These are phyloP conservation scores for Coemansia sp. DNA, from an alignment of 371 early-diverging fungal genomes.

Conservation along the genomic window DNA sequence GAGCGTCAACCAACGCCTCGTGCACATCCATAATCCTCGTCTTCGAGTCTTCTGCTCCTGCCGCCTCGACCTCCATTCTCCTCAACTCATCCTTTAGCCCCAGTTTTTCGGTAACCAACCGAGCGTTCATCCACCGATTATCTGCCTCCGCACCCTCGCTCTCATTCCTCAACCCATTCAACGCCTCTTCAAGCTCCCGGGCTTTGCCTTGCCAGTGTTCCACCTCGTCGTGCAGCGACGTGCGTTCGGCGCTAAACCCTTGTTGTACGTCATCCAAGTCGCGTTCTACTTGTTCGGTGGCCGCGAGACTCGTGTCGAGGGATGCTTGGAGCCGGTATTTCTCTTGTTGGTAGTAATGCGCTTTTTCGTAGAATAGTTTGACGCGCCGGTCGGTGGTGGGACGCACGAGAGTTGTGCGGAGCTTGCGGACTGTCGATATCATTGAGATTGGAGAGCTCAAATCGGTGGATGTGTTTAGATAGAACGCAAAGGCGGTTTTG, in stretches of 20 bases:
- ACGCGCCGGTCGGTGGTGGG: conserved; percentile 41
- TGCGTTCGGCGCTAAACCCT: conserved; percentile 47
- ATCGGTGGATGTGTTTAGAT: conserved; percentile 33
- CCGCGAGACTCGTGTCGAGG: conserved; percentile 26
- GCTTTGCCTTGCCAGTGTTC: conserved; percentile 46
- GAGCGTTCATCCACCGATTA: conserved; percentile 40
- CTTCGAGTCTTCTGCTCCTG: conserved; percentile 32
- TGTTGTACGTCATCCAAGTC: conserved; percentile 49
- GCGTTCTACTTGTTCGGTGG: conserved; percentile 40
- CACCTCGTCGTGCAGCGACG: conserved; percentile 36
- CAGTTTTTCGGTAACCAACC: conserved; percentile 44
- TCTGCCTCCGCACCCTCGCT: conserved; percentile 43
- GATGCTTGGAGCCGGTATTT: conserved; percentile 49
- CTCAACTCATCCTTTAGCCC: conserved; percentile 44
- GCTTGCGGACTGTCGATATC: conserved; percentile 35
- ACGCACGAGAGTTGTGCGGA: background rate
- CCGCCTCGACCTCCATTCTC: conserved; percentile 41
- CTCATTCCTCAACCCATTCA: conserved; percentile 18
- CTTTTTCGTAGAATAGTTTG: conserved; percentile 48
- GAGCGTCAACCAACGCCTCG: conserved; percentile 31
- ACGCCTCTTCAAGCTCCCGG: conserved; percentile 26
- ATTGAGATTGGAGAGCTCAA: conserved; percentile 19
- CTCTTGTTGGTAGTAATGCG: conserved; percentile 49
- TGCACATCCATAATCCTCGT: conserved; percentile 34
- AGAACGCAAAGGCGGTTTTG: conserved; percentile 47